Percentiles rank a stretch among this genome's conserved stretches.
These are phyloP conservation scores for Phialemonium atrogriseum DNA, from an alignment of 2,329 filamentous ascomycete genomes.

Conservation along the genomic window DNA sequence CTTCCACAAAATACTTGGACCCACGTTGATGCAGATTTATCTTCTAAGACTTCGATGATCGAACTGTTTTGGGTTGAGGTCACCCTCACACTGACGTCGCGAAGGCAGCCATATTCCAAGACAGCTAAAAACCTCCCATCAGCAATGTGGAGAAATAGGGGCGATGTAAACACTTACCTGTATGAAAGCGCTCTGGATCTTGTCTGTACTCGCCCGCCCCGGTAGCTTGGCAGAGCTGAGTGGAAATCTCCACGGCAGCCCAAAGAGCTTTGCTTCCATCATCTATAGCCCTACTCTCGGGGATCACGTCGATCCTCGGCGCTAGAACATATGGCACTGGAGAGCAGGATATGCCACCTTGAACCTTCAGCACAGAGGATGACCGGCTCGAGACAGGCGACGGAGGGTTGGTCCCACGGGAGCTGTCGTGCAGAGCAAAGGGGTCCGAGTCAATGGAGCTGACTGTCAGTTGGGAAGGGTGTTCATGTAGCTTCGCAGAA, in stretches of 20 bases:
- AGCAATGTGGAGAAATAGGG: neutral
- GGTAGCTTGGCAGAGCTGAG: constrained; percentile 22
- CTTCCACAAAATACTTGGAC: neutral
- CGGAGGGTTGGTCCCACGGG: too few species aligned
- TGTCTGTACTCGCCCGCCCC: constrained; percentile 6
- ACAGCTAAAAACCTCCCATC: constrained; percentile 17
- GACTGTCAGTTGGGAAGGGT: too few species aligned
- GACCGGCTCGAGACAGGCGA: too few species aligned
- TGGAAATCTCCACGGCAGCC: constrained; percentile 40
- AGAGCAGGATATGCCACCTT: too few species aligned
- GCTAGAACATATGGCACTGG: constrained; percentile 23
- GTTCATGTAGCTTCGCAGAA: too few species aligned
- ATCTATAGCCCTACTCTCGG: constrained; percentile 28
- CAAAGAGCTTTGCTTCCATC: constrained; percentile 29
- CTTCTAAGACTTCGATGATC: constrained; percentile 37
- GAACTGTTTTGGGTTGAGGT: constrained; percentile 29
- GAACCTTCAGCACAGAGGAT: too few species aligned
- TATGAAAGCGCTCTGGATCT: constrained; percentile 1
- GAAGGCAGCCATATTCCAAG: constrained; percentile 38
- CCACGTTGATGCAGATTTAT: constrained; percentile 16
- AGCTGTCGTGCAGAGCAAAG: too few species aligned
- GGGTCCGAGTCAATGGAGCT: too few species aligned
- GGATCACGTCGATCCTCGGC: constrained; percentile 34
- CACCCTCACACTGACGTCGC: constrained; percentile 39
- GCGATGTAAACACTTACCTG: constrained; percentile 8